These are phyloP conservation scores for Selenicereus undatus DNA, from an alignment of 148 eudicot species.

Conservation along the genomic window DNA sequence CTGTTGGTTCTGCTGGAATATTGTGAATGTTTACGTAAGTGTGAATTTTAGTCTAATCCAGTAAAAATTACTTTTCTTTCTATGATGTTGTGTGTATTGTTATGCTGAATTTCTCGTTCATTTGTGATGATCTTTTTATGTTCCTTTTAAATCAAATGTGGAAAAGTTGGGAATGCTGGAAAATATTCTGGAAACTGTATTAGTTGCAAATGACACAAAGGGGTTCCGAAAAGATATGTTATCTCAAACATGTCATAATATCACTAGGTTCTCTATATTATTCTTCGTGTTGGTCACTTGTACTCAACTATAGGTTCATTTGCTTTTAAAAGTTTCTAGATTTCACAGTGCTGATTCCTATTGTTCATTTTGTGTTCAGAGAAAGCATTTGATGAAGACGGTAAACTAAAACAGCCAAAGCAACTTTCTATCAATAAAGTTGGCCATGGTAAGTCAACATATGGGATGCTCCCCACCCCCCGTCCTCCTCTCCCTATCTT, in stretches of 20 bases:
- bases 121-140: too few relatives aligned
- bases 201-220: background rate
- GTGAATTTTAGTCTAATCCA: too few relatives aligned
- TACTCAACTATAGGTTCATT: background rate
- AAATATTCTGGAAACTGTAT: background rate
- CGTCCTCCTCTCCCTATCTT: background rate
- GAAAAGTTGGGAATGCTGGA: background rate
- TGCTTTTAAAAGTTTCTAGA: background rate
- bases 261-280: background rate
- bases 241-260: background rate
- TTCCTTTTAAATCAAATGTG: background rate
- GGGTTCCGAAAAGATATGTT: background rate
- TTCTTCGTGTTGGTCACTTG: background rate
- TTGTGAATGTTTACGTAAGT: too few relatives aligned
- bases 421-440: conserved; percentile 93
- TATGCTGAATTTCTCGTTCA: too few relatives aligned
- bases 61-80: too few relatives aligned
- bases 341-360: conserved; percentile 12
- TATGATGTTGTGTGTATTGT: too few relatives aligned
- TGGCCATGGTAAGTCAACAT: conserved; percentile 85
- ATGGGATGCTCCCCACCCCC: background rate
- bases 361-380: conserved; percentile 41
- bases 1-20: too few relatives aligned
- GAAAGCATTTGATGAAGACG: conserved; percentile 87
- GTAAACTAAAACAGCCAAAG: conserved; percentile 84